Base-by-base conservation (phyloP, 805 yeast genomes). In the Teunomyces panamensis region DNA sequence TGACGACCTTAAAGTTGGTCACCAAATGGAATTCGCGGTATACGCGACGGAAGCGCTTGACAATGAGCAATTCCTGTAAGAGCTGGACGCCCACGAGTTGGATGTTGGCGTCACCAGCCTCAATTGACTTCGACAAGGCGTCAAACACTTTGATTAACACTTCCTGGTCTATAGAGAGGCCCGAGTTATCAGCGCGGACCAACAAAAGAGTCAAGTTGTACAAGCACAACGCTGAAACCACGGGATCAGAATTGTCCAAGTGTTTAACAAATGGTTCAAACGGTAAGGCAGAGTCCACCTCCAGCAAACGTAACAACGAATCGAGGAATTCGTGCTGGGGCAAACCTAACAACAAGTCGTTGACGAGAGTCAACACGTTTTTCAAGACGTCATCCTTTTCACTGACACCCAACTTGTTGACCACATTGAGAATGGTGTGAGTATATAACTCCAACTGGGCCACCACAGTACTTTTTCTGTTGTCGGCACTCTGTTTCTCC, bases 361-460 rank as follows among this genome's bases (percentile, higher is more conserved):
- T 79, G 43, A 83, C 65, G 45, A 85, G 70, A 17, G 83, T 85
- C 43, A 85, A 73, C 26, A 83, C 71, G 61, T 80, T 83, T 63
- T 85, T 83, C 53, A 82, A 75, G 37, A 85, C 83, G 49, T 85
- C 91, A 56, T 79, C 85, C 46, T 87, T 75, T 2, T 69, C 63
- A 46, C 68, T 68, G 14, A 63, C 60, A 10, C 65, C 63, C 56
- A 69, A 63, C 56, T 78, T 79, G 50, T 74, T 66, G 59, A 88
- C 71, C 49, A 88, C 59, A 28, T 77, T 72, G 49, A 81, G 68
- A 27, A 84, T 63, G 30, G 85, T 77, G 32, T 71, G 69, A 14
- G 87, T 77, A 61, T 82, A 85, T 43, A 71, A 62, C 24, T 76
- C 78, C 32, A 78, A 65, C 48, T 80, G 74, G 30, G 68, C 60